These are phyloP conservation scores for Dioscorea zingiberensis DNA, from an alignment of 106 monocot species.

Conservation along the genomic window DNA sequence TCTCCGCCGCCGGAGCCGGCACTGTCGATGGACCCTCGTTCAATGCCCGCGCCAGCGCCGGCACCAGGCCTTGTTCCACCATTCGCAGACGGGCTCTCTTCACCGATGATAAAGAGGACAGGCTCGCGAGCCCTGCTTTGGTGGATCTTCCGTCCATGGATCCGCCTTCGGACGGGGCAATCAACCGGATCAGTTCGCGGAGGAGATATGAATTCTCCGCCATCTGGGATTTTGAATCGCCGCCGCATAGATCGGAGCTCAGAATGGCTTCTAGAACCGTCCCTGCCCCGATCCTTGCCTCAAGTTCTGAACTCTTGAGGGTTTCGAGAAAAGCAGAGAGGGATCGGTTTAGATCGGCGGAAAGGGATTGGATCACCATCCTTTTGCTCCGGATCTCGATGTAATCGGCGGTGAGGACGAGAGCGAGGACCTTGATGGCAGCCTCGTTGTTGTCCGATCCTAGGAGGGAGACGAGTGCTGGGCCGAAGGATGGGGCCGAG, in stretches of 20 bases:
- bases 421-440: slow-evolving; percentile 20
- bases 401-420: slow-evolving; percentile 17
- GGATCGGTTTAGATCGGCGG: not conserved
- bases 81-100: slow-evolving; percentile 16
- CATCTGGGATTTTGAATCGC: slow-evolving; percentile 16
- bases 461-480: slow-evolving; percentile 23
- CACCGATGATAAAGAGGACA: slow-evolving; percentile 14
- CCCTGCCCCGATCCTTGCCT: slow-evolving; percentile 33
- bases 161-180: slow-evolving; percentile 16
- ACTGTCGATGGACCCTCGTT: no score
- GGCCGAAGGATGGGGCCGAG: slow-evolving; percentile 9
- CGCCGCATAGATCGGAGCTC: not conserved
- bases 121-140: slow-evolving; percentile 31
- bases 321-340: not conserved
- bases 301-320: slow-evolving; percentile 11
- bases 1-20: not conserved
- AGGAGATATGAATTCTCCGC: slow-evolving; percentile 28
- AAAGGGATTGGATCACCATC: slow-evolving; percentile 7
- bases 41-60: slow-evolving; percentile 7
- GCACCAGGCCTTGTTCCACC: slow-evolving; percentile 30
- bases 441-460: slow-evolving; percentile 21
- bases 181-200: slow-evolving; percentile 36
- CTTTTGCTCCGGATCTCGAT: slow-evolving; percentile 18
- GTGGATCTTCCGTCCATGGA: no score
- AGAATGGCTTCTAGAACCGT: slow-evolving; percentile 23